These are phyloP conservation scores for Sporothrix variecibatus DNA, from an alignment of 2,329 filamentous ascomycete genomes.

Conservation along the genomic window DNA sequence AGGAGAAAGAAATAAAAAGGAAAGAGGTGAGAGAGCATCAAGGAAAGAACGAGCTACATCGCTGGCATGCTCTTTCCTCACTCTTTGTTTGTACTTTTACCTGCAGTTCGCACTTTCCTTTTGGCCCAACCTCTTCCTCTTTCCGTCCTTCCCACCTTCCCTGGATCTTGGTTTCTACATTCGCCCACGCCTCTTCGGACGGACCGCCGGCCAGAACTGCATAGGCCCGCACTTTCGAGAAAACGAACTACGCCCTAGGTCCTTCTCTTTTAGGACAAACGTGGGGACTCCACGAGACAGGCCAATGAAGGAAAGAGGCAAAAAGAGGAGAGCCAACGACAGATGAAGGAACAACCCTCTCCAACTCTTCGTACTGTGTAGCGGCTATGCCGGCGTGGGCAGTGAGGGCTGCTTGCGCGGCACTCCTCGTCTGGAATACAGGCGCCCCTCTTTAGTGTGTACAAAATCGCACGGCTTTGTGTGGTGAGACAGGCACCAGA, in stretches of 20 bases:
- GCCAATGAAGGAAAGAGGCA: not conserved
- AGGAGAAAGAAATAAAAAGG: not conserved
- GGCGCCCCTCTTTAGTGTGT: not conserved
- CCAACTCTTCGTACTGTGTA: not conserved
- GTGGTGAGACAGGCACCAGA: not conserved
- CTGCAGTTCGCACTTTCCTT: not conserved
- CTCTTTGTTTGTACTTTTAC: not conserved
- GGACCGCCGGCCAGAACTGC: constrained; percentile 19
- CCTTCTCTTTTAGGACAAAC: constrained; percentile 22
- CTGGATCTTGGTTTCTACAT: not conserved
- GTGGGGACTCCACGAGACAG: constrained; percentile 14
- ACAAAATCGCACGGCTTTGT: not conserved
- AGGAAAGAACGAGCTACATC: not conserved
- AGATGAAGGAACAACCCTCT: not conserved
- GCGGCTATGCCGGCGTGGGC: constrained; percentile 8
- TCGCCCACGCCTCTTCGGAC: not conserved
- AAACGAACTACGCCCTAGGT: constrained; percentile 3
- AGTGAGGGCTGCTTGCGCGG: not conserved
- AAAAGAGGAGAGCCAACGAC: not conserved
- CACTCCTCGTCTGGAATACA: no score
- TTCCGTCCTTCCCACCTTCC: not conserved
- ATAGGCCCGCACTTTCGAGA: not conserved
- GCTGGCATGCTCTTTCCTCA: not conserved
- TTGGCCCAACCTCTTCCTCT: not conserved
- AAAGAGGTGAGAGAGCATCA: not conserved